phyloP scores from a whole-genome alignment of 2,329 filamentous ascomycete genomes.

The Xylariaceae sp. region DNA sequence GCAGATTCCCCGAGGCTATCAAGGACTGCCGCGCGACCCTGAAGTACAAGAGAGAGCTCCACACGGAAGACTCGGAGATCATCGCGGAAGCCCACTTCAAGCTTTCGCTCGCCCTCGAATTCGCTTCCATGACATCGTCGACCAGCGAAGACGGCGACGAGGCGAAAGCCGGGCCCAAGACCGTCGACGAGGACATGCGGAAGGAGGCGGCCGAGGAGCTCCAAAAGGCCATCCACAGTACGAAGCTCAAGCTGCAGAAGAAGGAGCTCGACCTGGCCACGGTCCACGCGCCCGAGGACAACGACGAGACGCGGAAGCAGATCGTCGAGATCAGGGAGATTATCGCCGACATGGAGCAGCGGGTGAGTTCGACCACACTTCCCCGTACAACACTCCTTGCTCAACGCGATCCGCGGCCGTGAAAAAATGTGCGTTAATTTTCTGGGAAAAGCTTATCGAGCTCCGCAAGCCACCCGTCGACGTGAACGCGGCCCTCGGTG shows the following conservation, averaged over 20 bases:
- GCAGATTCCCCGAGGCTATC: constrained; percentile 76
- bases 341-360: constrained; percentile 70
- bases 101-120: constrained; percentile 89
- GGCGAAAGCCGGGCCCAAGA: constrained; percentile 38
- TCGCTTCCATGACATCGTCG: constrained; percentile 70
- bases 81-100: constrained; percentile 96
- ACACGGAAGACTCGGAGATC: constrained; percentile 73
- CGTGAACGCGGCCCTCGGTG: constrained; percentile 49
- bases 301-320: constrained; percentile 54
- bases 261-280: constrained; percentile 63
- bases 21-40: constrained; percentile 74
- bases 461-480: constrained; percentile 59
- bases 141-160: constrained; percentile 50
- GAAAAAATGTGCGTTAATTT: too few relatives aligned
- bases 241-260: constrained; percentile 62
- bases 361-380: constrained; percentile 47
- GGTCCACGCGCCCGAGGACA: constrained; percentile 60
- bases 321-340: constrained; percentile 74
- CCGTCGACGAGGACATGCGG: constrained; percentile 63
- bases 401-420: constrained; percentile 12
- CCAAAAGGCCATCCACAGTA: constrained; percentile 68
- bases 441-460: constrained; percentile 54
- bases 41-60: constrained; percentile 71
- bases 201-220: constrained; percentile 67
- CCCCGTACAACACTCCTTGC: constrained; percentile 23